Evolutionary conservation across 306 rosid genomes (phyloP).

Genomic region (Corylus avellana): DNA sequence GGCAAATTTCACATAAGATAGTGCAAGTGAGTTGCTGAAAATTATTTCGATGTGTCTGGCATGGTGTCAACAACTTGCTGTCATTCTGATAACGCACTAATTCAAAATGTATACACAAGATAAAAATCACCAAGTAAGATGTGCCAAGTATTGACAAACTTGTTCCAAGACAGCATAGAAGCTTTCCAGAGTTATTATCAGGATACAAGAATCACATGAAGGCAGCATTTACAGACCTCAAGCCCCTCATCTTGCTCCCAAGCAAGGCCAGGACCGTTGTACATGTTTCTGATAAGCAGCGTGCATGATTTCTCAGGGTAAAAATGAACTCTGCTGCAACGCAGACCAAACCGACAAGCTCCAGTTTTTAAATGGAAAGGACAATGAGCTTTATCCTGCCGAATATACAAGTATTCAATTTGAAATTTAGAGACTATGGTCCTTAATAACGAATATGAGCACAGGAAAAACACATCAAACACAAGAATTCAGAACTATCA

Average conservation of each 20-base stretch:
- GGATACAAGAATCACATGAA: constrained; percentile 71
- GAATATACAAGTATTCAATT: constrained; percentile 11
- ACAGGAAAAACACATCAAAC: neutral
- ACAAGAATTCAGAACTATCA: neutral
- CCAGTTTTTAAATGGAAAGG: constrained; percentile 96
- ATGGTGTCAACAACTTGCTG: neutral
- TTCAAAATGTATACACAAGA: neutral
- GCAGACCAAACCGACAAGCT: constrained; percentile 93
- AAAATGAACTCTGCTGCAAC: constrained; percentile 93
- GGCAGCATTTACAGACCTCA: constrained; percentile 92
- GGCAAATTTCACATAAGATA: neutral
- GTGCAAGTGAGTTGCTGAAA: neutral
- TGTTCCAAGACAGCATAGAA: constrained; percentile 7
- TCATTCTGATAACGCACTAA: neutral
- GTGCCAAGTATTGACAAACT: neutral
- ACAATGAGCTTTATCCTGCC: constrained; percentile 94
- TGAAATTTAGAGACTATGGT: neutral
- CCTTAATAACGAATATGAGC: constrained; percentile 3
- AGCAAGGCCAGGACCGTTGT: constrained; percentile 91
- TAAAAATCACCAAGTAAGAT: neutral
- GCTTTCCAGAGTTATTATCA: constrained; percentile 29
- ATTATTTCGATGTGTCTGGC: neutral
- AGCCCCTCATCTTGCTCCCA: constrained; percentile 98
- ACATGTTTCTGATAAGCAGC: constrained; percentile 85
- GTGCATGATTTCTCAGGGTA: constrained; percentile 81